These are phyloP conservation scores for Penicillium cosmopolitanum DNA, from an alignment of 495 filamentous ascomycete genomes.

Conservation along the genomic window DNA sequence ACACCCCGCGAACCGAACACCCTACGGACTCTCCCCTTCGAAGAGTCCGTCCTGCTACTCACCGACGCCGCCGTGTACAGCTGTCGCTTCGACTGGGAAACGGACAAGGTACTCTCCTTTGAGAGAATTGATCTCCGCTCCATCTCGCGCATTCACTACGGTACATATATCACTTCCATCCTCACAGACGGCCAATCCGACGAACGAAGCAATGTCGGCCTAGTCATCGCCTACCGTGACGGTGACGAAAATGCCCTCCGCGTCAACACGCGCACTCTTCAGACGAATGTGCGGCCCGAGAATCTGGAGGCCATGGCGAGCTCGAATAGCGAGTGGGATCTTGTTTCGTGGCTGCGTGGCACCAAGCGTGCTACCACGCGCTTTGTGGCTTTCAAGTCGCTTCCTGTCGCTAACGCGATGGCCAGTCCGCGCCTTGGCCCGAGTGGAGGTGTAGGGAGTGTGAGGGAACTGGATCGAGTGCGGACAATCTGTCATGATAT, in stretches of 20 bases:
- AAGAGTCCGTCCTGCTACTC: conserved; percentile 82
- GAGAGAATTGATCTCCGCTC: conserved; percentile 81
- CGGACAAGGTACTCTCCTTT: conserved; percentile 89
- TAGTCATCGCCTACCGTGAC: conserved; percentile 75
- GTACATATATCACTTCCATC: conserved; percentile 87
- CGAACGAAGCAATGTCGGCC: conserved; percentile 77
- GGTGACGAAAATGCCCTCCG: conserved; percentile 66
- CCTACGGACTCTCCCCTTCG: conserved; percentile 68
- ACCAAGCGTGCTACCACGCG: conserved; percentile 38
- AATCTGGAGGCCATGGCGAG: conserved; percentile 33
- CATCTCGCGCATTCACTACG: conserved; percentile 69
- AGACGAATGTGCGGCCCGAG: conserved; percentile 49
- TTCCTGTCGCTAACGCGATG: conserved; percentile 43
- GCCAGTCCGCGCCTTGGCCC: conserved; percentile 30
- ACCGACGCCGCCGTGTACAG: conserved; percentile 84
- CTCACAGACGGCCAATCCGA: conserved; percentile 74
- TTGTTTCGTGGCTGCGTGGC: conserved; percentile 47
- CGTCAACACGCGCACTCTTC: conserved; percentile 83
- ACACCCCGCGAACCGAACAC: conserved; percentile 69
- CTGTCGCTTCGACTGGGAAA: conserved; percentile 88
- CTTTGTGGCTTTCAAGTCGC: conserved; percentile 61
- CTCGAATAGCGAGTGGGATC: conserved; percentile 37
- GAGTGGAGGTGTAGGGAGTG: conserved; percentile 24
- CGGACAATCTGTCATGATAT: conserved; percentile 67
- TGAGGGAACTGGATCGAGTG: conserved; percentile 73